phyloP scores from a whole-genome alignment of 805 yeast species.

The Spathaspora sp. region DNA sequence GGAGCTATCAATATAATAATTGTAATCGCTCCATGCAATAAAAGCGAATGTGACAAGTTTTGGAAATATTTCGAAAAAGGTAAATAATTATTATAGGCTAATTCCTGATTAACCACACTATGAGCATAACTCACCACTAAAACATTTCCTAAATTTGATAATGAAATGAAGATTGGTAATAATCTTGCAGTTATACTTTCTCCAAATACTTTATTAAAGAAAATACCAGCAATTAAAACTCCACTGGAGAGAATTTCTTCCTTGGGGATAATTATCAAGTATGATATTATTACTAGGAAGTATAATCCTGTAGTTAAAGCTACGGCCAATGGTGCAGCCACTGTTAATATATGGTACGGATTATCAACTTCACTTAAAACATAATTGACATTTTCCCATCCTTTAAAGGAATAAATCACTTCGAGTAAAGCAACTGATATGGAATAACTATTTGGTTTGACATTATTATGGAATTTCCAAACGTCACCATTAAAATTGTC shows the following conservation, averaged over 20 bases:
- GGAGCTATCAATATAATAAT: constrained; percentile 52
- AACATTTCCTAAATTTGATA: constrained; percentile 63
- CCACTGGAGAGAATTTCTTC: constrained; percentile 51
- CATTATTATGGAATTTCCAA: constrained; percentile 23
- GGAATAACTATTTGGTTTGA: constrained; percentile 40
- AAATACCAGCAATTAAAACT: constrained; percentile 60
- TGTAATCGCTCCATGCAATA: constrained; percentile 55
- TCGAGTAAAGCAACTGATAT: constrained; percentile 55
- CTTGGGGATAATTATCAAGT: constrained; percentile 50
- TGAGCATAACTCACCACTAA: constrained; percentile 63
- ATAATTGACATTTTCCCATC: constrained; percentile 69
- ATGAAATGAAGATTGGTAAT: constrained; percentile 54
- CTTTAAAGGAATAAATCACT: constrained; percentile 61
- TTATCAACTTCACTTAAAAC: constrained; percentile 56
- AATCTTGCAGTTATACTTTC: constrained; percentile 45
- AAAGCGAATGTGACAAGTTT: constrained; percentile 42
- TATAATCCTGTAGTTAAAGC: constrained; percentile 49
- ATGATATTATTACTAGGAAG: constrained; percentile 54
- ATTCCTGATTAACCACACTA: constrained; percentile 54
- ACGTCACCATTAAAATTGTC: constrained; percentile 25
- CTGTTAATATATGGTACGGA: constrained; percentile 53
- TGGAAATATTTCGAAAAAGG: constrained; percentile 49
- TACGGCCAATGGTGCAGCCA: constrained; percentile 61
- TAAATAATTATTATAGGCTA: constrained; percentile 48
- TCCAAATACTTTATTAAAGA: constrained; percentile 57